These are phyloP conservation scores for Tillandsia leiboldiana DNA, from an alignment of 176 grass and related monocot genomes.

Conservation along the genomic window DNA sequence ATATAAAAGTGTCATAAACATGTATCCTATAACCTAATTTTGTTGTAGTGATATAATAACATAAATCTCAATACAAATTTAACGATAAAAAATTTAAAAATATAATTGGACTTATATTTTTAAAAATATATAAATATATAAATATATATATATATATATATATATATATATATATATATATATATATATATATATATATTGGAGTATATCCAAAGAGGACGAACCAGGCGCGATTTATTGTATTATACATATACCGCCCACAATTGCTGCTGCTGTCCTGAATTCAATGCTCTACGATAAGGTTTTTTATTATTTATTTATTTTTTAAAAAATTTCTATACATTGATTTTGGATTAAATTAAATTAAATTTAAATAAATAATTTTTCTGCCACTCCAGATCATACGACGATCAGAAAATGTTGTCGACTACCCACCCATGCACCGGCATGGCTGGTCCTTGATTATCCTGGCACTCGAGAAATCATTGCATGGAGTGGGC, in stretches of 20 bases:
- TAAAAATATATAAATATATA: no score
- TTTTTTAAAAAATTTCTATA: constrained; percentile 10
- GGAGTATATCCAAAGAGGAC: constrained; percentile 22
- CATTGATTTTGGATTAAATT: constrained; percentile 3
- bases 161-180: background rate
- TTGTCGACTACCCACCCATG: no score
- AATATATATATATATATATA: background rate
- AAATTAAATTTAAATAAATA: background rate
- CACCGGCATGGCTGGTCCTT: no score
- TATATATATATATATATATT: background rate
- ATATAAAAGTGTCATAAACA: no score
- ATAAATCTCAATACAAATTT: no score
- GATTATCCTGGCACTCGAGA: no score
- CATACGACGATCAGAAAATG: constrained; percentile 4
- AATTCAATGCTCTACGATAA: constrained; percentile 30
- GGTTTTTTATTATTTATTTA: constrained; percentile 24
- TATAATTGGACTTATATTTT: no score
- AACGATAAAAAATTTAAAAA: no score
- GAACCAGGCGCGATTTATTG: constrained; percentile 18
- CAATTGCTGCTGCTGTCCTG: constrained; percentile 21
- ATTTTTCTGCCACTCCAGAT: constrained; percentile 8
- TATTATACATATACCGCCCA: background rate
- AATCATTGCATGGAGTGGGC: no score
- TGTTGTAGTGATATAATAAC: no score
- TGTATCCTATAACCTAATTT: no score